Conservation (phyloP, 345 rosid genomes). For the Salix dunnii region DNA sequence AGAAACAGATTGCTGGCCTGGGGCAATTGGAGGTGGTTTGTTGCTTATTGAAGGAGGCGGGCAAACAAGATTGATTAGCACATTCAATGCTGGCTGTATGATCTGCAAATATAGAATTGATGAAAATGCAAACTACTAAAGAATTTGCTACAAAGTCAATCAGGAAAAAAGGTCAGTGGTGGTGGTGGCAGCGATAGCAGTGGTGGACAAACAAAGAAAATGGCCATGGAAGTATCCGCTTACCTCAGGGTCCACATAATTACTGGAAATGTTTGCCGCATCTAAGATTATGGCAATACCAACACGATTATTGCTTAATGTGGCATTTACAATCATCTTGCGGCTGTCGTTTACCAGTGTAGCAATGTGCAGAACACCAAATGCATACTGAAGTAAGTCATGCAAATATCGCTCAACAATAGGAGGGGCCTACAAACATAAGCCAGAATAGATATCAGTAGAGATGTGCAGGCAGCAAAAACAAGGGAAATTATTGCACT, state of each 20-base stretch:
- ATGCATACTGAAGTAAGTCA: constrained; percentile 92
- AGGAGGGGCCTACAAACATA: constrained; percentile 75
- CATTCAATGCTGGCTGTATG: constrained; percentile 90
- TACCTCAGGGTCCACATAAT: constrained; percentile 94
- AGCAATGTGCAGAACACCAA: constrained; percentile 91
- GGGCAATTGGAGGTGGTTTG: constrained; percentile 55
- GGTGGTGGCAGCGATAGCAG: background rate
- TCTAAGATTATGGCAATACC: constrained; percentile 92
- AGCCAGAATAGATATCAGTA: constrained; percentile 19
- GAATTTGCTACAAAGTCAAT: background rate
- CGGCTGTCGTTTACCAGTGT: constrained; percentile 82
- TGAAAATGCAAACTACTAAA: constrained; percentile 9
- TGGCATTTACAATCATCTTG: constrained; percentile 77
- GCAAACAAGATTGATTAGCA: constrained; percentile 90
- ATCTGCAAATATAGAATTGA: constrained; percentile 50
- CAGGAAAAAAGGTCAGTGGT: background rate
- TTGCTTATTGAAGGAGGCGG: constrained; percentile 98
- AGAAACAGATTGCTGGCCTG: constrained; percentile 49
- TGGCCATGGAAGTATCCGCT: background rate
- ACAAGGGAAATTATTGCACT: background rate
- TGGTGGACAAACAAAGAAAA: background rate
- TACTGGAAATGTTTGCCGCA: constrained; percentile 77
- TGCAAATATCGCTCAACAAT: constrained; percentile 84
- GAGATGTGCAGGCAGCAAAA: background rate
- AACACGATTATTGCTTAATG: constrained; percentile 82